Conservation (phyloP, 2,329 filamentous ascomycete genomes). For the Colletotrichum noveboracense region DNA sequence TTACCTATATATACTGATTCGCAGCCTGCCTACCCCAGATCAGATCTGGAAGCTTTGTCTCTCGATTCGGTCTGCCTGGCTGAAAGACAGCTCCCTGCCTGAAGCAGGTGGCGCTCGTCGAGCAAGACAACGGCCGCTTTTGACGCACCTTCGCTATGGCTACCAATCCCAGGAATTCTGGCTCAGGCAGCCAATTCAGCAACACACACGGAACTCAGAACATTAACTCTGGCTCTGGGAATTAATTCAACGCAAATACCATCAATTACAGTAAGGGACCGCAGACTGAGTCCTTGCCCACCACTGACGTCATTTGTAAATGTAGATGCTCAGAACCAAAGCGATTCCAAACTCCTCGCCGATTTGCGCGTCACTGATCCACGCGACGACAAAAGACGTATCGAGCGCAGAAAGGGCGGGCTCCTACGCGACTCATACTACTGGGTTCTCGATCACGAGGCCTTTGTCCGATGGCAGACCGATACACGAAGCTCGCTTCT, state of each 20-base stretch:
- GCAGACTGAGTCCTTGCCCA: no score
- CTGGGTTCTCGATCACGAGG: slow-evolving; percentile 37
- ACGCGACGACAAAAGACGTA: slow-evolving; percentile 36
- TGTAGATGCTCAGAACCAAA: background rate
- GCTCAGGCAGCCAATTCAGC: background rate
- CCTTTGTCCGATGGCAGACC: slow-evolving; percentile 30
- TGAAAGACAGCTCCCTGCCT: background rate
- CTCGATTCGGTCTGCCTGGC: background rate
- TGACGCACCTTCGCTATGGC: background rate
- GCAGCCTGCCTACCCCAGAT: background rate
- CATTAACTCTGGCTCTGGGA: background rate
- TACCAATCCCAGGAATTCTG: background rate
- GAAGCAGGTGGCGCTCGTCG: background rate
- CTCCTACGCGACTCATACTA: slow-evolving; percentile 34
- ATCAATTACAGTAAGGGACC: background rate
- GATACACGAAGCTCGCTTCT: slow-evolving; percentile 28
- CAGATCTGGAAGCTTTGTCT: background rate
- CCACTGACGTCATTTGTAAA: background rate
- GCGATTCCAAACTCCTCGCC: background rate
- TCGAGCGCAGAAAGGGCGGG: slow-evolving; percentile 38
- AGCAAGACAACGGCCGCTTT: accelerated
- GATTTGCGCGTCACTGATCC: slow-evolving; percentile 31
- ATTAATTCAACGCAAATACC: background rate
- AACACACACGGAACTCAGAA: background rate
- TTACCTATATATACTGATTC: background rate